These are phyloP conservation scores for Ustulina deusta DNA, from an alignment of 2,329 filamentous ascomycete species.

Conservation along the genomic window DNA sequence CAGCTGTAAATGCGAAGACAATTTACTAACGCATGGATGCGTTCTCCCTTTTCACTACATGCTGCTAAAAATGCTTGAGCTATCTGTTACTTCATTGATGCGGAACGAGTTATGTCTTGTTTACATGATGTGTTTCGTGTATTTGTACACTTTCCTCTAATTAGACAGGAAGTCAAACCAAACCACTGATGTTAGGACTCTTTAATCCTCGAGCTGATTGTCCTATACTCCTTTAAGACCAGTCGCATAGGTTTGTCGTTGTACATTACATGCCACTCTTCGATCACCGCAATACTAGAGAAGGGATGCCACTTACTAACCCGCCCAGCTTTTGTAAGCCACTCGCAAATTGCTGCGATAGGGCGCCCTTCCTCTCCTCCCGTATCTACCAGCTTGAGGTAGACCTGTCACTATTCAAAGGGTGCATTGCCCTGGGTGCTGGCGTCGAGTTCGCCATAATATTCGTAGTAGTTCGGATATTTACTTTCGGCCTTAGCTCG, in stretches of 20 bases:
- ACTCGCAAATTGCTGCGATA: background rate
- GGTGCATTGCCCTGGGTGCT: conserved; percentile 63
- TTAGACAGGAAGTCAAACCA: conserved; percentile 22
- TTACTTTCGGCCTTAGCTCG: conserved; percentile 63
- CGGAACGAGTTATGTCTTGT: conserved; percentile 8
- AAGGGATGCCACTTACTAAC: conserved; percentile 20
- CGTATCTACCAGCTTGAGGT: background rate
- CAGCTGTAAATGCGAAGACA: too few species aligned
- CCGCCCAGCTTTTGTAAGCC: background rate
- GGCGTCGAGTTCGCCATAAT: conserved; percentile 60
- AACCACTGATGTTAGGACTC: conserved; percentile 12
- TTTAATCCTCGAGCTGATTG: background rate
- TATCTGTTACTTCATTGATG: conserved; percentile 24
- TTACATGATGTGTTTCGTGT: conserved; percentile 21
- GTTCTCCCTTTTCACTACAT: background rate
- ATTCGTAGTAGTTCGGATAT: conserved; percentile 66
- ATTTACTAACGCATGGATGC: too few species aligned
- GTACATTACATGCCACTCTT: conserved; percentile 20
- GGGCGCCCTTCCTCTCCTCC: background rate
- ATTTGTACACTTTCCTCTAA: conserved; percentile 17
- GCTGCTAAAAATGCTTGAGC: background rate
- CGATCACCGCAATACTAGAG: conserved; percentile 7
- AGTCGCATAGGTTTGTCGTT: conserved; percentile 10
- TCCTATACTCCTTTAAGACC: background rate
- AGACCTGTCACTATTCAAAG: conserved; percentile 58